These are phyloP conservation scores for Pseudocercospora pini-densiflorae DNA, from an alignment of 2,329 filamentous ascomycete genomes.

Conservation along the genomic window DNA sequence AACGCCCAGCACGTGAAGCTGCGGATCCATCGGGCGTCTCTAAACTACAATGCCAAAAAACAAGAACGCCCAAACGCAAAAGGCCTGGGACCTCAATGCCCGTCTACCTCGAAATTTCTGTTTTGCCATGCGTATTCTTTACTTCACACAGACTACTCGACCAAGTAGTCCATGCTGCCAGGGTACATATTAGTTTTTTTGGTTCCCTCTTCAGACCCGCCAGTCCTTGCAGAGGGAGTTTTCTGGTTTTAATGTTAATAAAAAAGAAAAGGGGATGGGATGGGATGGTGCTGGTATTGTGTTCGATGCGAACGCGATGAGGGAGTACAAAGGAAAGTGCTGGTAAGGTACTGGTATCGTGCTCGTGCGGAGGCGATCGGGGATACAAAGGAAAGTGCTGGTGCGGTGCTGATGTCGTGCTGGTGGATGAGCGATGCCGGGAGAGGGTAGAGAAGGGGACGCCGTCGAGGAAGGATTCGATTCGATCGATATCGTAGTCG, in stretches of 20 bases:
- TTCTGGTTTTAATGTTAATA: background rate
- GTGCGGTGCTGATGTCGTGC: background rate
- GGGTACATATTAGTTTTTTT: conserved; percentile 4
- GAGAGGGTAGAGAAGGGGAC: background rate
- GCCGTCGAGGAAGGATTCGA: background rate
- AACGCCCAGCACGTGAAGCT: conserved; percentile 13
- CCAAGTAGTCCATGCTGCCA: background rate
- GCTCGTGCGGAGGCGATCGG: background rate
- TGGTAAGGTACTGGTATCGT: background rate
- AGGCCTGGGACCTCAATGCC: no score
- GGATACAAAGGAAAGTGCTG: background rate
- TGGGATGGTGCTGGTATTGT: background rate
- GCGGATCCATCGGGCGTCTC: conserved; percentile 10
- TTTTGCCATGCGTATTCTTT: background rate
- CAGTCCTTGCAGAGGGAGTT: background rate
- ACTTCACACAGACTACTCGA: background rate
- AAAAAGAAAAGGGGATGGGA: background rate
- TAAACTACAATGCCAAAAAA: background rate
- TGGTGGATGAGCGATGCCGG: background rate
- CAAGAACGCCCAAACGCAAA: background rate
- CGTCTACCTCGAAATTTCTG: background rate
- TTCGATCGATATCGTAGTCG: conserved; percentile 7
- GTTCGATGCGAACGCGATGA: background rate
- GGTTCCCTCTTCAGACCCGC: background rate
- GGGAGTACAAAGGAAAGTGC: no score